phyloP scores from a whole-genome alignment of 768 basidiomycete genomes.

The Bullera alba region DNA sequence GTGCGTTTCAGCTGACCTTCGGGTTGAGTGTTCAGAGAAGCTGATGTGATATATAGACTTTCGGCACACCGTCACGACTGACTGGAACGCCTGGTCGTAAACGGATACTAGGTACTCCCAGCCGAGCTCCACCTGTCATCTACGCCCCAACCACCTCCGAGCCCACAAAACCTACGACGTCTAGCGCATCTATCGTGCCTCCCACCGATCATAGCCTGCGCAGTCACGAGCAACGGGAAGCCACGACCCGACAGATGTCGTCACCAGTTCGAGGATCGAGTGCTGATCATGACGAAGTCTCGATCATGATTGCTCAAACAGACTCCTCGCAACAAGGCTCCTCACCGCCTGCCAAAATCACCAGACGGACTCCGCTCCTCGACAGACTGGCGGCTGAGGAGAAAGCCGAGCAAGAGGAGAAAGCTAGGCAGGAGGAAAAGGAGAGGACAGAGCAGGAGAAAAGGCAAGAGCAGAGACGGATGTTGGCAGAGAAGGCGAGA shows the following conservation, averaged over 20 bases:
- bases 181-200: too few species aligned
- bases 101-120: not conserved
- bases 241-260: not conserved
- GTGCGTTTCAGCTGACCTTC: too few species aligned
- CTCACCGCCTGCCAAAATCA: constrained; percentile 6
- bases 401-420: not conserved
- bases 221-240: not conserved
- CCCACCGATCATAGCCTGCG: too few species aligned
- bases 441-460: too few species aligned
- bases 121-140: constrained; percentile 5
- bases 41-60: too few species aligned
- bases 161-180: not conserved
- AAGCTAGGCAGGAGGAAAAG: too few species aligned
- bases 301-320: constrained; percentile 9
- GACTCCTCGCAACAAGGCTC: constrained; percentile 13
- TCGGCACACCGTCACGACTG: too few species aligned
- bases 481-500: too few species aligned
- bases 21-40: too few species aligned
- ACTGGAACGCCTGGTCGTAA: constrained; percentile 7
- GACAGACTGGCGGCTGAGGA: not conserved
- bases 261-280: constrained; percentile 14
- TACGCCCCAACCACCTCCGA: constrained; percentile 14
- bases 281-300: constrained; percentile 29
- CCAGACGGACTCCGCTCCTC: too few species aligned
- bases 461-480: too few species aligned